Percentiles rank a stretch among this genome's conserved stretches.
Evolutionary conservation across 129 eudicot species (phyloP).

Genomic region (sunflower (Helianthus annuus)): HanXRQr2.0-SUNRISE NC_035446.2:166304871-166305370

Average conservation of each 20-base stretch:
- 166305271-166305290: conserved; percentile 70
- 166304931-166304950: conserved; percentile 85
- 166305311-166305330: conserved; percentile 62
- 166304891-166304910: conserved; percentile 83
- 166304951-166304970: conserved; percentile 78
- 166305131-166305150: conserved; percentile 86
- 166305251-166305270: conserved; percentile 80
- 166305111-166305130: conserved; percentile 92
- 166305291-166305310: conserved; percentile 64
- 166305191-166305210: conserved; percentile 56
- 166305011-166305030: conserved; percentile 89
- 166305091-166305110: conserved; percentile 87
- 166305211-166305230: conserved; percentile 60
- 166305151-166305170: conserved; percentile 97
- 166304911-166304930: conserved; percentile 65
- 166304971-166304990: conserved; percentile 83
- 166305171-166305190: conserved; percentile 75
- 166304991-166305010: conserved; percentile 95
- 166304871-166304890: conserved; percentile 62
- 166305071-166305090: conserved; percentile 81
- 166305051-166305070: conserved; percentile 98
- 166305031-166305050: conserved; percentile 92
- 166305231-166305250: conserved; percentile 83
- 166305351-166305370: conserved; percentile 72
- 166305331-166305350: conserved; percentile 76